A percentile compares a stretch with the other conserved stretches of the same genome.
Evolutionary conservation across 495 filamentous ascomycete genomes (phyloP).

Genomic region (Evansstolkia leycettana): DNA sequence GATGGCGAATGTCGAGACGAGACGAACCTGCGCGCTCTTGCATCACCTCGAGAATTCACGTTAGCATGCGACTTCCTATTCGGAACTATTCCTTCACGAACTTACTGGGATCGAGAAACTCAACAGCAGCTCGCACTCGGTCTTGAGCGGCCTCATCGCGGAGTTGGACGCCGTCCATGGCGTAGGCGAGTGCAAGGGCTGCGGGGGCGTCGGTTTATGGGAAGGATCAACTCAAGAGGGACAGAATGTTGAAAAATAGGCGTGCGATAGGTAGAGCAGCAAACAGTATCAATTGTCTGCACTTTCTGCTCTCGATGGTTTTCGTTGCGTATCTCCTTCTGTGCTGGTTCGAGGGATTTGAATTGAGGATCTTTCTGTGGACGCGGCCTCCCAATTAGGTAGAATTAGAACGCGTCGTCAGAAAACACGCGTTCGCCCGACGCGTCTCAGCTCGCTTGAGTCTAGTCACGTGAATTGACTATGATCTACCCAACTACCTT

Average conservation of each 20-base stretch:
- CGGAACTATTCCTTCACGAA: conserved; percentile 3
- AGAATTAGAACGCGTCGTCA: conserved; percentile 28
- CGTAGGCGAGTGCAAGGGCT: conserved; percentile 5
- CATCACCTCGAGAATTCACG: conserved; percentile 24
- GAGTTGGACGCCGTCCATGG: conserved; percentile 62
- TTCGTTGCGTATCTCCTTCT: background rate
- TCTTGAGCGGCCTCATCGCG: conserved; percentile 73
- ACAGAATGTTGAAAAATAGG: too few species aligned
- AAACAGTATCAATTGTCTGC: too few species aligned
- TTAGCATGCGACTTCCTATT: conserved; percentile 14
- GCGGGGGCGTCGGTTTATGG: conserved; percentile 5
- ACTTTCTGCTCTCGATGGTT: background rate
- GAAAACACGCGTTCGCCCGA: conserved; percentile 14
- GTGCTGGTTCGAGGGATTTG: background rate
- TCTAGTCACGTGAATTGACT: too few species aligned
- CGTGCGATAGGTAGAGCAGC: too few species aligned
- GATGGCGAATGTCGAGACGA: background rate
- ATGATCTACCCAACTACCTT: too few species aligned
- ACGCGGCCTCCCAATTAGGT: conserved; percentile 22
- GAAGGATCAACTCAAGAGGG: background rate
- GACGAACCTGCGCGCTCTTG: conserved; percentile 47
- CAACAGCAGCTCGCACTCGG: conserved; percentile 65
- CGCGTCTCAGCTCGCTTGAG: too few species aligned
- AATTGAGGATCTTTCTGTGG: conserved; percentile 14
- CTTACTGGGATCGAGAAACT: conserved; percentile 81